A percentile compares a stretch with the other conserved stretches of the same genome.
Evolutionary conservation across 176 grass and related monocot species (phyloP).

Genomic region (Paspalum notatum): DNA sequence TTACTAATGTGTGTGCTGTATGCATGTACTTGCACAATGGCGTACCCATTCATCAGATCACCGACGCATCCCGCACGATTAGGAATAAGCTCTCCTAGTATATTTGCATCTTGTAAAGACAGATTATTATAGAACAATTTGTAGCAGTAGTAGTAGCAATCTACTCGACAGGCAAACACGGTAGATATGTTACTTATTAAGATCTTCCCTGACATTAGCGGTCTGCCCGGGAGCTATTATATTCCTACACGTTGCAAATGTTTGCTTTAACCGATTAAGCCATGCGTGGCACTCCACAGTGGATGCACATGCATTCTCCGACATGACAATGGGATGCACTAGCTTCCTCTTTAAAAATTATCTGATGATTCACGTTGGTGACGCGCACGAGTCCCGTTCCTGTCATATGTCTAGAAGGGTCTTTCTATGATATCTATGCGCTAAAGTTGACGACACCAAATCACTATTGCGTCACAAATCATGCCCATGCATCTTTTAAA

Average conservation of each 20-base stretch:
- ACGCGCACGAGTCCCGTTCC: conserved; percentile 1
- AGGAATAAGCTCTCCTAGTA: conserved; percentile 6
- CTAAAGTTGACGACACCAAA: neutral
- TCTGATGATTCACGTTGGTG: conserved; percentile 24
- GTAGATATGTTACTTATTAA: conserved; percentile 25
- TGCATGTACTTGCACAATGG: conserved; percentile 16
- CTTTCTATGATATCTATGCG: neutral
- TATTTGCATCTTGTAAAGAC: conserved; percentile 14
- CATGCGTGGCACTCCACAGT: neutral
- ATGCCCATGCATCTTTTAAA: too few relatives aligned
- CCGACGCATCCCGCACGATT: conserved; percentile 26
- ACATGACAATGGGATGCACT: neutral
- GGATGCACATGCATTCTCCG: neutral
- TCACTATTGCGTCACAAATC: too few relatives aligned
- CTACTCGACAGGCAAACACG: conserved; percentile 38
- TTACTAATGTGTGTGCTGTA: too few relatives aligned
- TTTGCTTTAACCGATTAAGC: neutral
- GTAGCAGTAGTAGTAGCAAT: conserved; percentile 37
- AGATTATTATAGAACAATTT: conserved; percentile 6
- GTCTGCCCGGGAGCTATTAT: neutral
- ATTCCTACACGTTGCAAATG: neutral
- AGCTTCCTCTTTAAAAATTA: neutral
- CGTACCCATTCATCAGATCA: neutral
- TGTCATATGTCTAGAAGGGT: neutral
- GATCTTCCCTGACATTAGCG: neutral